phyloP scores from a whole-genome alignment of 2,329 filamentous ascomycete genomes.

The Macroventuria anomochaeta region DNA sequence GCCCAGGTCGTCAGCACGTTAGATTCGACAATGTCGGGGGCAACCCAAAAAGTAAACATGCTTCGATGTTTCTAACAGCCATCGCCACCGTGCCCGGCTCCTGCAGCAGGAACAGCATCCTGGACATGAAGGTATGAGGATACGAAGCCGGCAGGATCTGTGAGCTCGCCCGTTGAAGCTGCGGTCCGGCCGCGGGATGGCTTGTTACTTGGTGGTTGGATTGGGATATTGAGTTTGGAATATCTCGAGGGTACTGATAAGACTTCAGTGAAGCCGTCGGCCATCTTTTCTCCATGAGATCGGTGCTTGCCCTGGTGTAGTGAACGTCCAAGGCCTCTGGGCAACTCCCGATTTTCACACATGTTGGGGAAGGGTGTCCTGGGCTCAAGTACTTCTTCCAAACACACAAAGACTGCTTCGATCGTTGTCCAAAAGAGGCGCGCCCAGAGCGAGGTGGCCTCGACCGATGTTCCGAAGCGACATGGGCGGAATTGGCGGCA shows the following conservation, averaged over 20 bases:
- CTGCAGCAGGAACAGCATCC: slow-evolving; percentile 9
- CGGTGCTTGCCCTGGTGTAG: background rate
- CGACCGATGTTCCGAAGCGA: slow-evolving; percentile 10
- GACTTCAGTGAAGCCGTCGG: slow-evolving; percentile 9
- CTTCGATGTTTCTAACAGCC: slow-evolving; percentile 6
- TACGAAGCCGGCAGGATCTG: background rate
- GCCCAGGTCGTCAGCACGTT: slow-evolving; percentile 3
- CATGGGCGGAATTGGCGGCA: slow-evolving; percentile 8
- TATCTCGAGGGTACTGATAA: slow-evolving; percentile 12
- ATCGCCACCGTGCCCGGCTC: slow-evolving; percentile 9
- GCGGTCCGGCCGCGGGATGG: slow-evolving; percentile 9
- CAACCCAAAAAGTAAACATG: slow-evolving; percentile 7
- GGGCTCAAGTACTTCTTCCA: slow-evolving; percentile 1
- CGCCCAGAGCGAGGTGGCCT: slow-evolving; percentile 3
- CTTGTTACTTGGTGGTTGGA: slow-evolving; percentile 9
- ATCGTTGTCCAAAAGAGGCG: slow-evolving; percentile 8
- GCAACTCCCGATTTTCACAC: slow-evolving; percentile 9
- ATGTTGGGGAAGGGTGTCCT: slow-evolving; percentile 3
- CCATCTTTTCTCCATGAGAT: background rate
- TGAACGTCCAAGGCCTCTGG: slow-evolving; percentile 7
- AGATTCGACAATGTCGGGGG: slow-evolving; percentile 14
- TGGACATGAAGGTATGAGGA: background rate
- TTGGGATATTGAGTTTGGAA: background rate
- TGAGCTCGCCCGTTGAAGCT: slow-evolving; percentile 6
- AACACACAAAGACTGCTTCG: slow-evolving; percentile 6